A percentile compares a stretch with the other conserved stretches of the same genome.
phyloP scores from a whole-genome alignment of 106 monocot species.

The Ottelia alismoides region DNA sequence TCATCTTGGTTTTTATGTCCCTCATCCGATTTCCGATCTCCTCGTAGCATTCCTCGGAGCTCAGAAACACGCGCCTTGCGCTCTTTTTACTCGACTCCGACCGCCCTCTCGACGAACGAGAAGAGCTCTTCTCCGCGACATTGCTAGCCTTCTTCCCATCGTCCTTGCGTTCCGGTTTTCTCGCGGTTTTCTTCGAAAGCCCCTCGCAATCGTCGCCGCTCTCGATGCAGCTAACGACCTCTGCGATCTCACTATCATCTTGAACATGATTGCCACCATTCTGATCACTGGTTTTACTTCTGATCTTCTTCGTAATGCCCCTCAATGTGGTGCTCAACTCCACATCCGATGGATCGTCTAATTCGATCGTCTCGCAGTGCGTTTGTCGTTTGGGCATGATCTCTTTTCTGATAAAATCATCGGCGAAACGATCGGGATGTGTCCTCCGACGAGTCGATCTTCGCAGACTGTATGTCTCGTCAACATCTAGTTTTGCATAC shows the following conservation, averaged over 20 bases:
- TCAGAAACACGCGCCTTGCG: slow-evolving; percentile 21
- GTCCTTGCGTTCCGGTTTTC: not conserved
- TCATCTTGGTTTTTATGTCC: slow-evolving; percentile 22
- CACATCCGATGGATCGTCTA: too few relatives aligned
- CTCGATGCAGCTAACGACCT: too few relatives aligned
- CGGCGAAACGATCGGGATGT: not conserved
- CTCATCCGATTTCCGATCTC: slow-evolving; percentile 31
- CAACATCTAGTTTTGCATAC: not conserved
- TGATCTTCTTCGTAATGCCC: too few relatives aligned
- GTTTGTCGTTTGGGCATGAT: too few relatives aligned
- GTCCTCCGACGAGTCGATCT: not conserved
- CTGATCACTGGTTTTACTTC: too few relatives aligned
- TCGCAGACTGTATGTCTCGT: not conserved
- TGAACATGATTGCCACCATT: too few relatives aligned
- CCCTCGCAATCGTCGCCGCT: not conserved
- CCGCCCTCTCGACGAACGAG: not conserved
- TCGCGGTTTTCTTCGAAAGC: not conserved
- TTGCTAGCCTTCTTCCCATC: not conserved
- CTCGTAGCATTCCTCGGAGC: slow-evolving; percentile 23
- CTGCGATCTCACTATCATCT: too few relatives aligned
- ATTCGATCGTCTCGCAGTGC: too few relatives aligned
- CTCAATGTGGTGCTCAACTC: too few relatives aligned
- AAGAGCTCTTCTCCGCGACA: not conserved
- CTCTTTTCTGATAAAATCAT: not conserved
- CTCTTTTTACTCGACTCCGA: not conserved